A percentile compares a stretch with the other conserved stretches of the same genome.
phyloP scores from a whole-genome alignment of 352 stramenopile genomes.

The Phytophthora agathidicida region DNA sequence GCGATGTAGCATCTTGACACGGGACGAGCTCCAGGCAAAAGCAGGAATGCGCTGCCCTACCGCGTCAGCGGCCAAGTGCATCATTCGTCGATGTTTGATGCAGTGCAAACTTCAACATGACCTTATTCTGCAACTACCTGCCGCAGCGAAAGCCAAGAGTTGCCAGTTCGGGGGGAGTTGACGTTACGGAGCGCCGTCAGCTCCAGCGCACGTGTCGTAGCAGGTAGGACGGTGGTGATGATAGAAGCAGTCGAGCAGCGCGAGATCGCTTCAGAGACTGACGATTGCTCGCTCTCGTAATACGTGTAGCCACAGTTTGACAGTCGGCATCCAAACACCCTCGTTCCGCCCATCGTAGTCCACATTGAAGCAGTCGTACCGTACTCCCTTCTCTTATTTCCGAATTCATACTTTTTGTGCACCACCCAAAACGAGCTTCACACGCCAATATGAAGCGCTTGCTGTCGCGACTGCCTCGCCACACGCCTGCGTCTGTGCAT shows the following conservation, averaged over 20 bases:
- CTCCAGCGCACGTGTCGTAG: too few species aligned
- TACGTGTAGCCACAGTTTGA: too few species aligned
- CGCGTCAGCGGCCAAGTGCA: not conserved
- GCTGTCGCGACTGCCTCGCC: constrained; percentile 6
- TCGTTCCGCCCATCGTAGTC: too few species aligned
- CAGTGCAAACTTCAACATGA: constrained; percentile 30
- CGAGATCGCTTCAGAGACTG: too few species aligned
- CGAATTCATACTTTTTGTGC: constrained; percentile 13
- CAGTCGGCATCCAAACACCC: too few species aligned
- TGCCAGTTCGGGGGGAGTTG: too few species aligned
- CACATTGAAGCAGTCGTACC: constrained; percentile 4
- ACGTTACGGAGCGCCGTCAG: constrained; percentile 4
- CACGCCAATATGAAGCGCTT: constrained; percentile 20
- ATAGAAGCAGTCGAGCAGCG: too few species aligned
- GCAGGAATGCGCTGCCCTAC: constrained; percentile 12
- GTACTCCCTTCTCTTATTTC: not conserved
- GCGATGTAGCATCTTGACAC: constrained; percentile 33
- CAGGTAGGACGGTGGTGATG: too few species aligned
- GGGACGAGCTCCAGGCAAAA: constrained; percentile 15
- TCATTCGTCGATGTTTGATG: constrained; percentile 20
- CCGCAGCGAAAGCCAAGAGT: too few species aligned
- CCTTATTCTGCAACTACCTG: too few species aligned
- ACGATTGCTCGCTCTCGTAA: too few species aligned
- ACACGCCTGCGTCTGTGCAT: not conserved
- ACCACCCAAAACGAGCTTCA: not conserved